Base-by-base conservation (phyloP, 257 asterid genomes). In the Solanum habrochaites region DNA sequence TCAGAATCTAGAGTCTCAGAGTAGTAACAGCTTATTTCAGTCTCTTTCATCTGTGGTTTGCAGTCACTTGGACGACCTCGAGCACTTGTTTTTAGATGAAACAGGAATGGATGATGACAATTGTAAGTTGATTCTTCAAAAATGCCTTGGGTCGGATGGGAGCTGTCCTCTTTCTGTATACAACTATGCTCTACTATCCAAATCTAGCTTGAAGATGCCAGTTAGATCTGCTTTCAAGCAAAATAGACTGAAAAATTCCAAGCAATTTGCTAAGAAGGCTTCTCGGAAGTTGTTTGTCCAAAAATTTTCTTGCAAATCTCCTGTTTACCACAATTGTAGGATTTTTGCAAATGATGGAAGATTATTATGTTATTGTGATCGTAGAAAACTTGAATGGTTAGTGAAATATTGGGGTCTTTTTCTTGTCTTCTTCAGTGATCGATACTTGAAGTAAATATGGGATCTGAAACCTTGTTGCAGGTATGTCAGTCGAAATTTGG, bases 321-420 rank as follows among this genome's bases (percentile, higher is more conserved):
- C 97, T 25, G 99, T 97, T 86, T 97, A 97, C 91, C 98, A 96
- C 93, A 96, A 96, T 91, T 97, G 98, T 93, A 95, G 94, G 91
- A 97, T 97, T 88, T 97, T 90, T 39, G 99, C 99, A 89, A 93
- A 94, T 91, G 98, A 97, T 87, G 99, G 98, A 3, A 91, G 99
- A 56, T 89, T 96, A 83, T 88, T 96, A 86, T 95, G 99, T 89
- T 95, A 95, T 87, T 97, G 99, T 89, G 98, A 97, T 89, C 96
- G 94, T 77, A 93, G 93, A 90, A 97, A 95, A 89, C 96, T 97
- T 82, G 98, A 97, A 90, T 95, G 99, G 99, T 95, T 91, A 90
- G 94, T 78, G 42, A 81, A 83, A 67, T 56, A 23, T 52, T 37
- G 21, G 31, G 40, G 78, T 67, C 83, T 42, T 21, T 83, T 35